A percentile compares a stretch with the other conserved stretches of the same genome.
These are phyloP conservation scores for Takakia lepidozioides DNA, from an alignment of 225 moss, liverwort and hornwort species.

Conservation along the genomic window DNA sequence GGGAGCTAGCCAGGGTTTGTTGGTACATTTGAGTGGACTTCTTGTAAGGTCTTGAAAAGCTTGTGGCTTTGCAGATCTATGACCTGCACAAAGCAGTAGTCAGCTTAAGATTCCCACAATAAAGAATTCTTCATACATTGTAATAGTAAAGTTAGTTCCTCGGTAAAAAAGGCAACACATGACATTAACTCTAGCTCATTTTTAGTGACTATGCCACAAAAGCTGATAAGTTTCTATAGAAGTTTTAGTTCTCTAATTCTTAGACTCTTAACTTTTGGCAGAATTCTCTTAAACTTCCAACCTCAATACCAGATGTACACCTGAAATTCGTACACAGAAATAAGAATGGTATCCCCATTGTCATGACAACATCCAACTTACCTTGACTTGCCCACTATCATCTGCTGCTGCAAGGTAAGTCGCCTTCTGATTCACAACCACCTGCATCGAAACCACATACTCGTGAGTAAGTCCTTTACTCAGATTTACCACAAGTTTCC, in stretches of 20 bases:
- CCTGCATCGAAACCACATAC: too few relatives aligned
- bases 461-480: neutral
- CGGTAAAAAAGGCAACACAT: too few relatives aligned
- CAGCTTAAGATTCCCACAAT: too few relatives aligned
- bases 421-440: constrained; percentile 39
- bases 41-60: constrained; percentile 73
- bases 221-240: too few relatives aligned
- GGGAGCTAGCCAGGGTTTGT: neutral
- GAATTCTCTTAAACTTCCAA: too few relatives aligned
- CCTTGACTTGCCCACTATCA: constrained; percentile 54
- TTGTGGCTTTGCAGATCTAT: constrained; percentile 63
- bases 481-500: neutral
- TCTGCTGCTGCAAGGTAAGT: constrained; percentile 49
- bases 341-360: neutral
- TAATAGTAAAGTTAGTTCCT: too few relatives aligned
- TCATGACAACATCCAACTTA: constrained; percentile 4
- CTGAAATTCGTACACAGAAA: neutral
- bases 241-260: too few relatives aligned
- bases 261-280: too few relatives aligned
- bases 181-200: neutral
- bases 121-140: too few relatives aligned
- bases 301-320: neutral
- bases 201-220: neutral
- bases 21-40: constrained; percentile 78
- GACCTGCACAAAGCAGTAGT: constrained; percentile 28